Evolutionary conservation across 2,329 filamentous ascomycete species (phyloP).

Genomic region (Scedosporium aurantiacum): DNA sequence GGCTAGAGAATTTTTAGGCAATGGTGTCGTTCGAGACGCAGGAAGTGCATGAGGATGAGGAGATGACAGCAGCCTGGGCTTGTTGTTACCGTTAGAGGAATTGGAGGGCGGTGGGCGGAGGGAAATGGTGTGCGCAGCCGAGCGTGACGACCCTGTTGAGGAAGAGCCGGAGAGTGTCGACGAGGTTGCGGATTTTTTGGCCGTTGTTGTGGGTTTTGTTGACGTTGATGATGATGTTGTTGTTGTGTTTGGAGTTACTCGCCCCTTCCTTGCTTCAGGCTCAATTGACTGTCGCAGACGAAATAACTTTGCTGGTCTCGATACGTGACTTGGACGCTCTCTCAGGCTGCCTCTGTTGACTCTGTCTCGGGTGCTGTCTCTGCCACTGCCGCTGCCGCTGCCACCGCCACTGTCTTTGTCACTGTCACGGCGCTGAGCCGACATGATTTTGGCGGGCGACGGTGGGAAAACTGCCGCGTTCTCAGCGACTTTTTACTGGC

Average conservation of each 20-base stretch:
- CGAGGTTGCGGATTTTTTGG: constrained; percentile 2
- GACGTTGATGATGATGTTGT: constrained; percentile 7
- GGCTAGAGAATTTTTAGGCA: constrained; percentile 2
- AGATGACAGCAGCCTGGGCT: neutral
- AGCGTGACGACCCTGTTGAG: neutral
- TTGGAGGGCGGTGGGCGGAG: neutral
- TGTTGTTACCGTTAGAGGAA: neutral
- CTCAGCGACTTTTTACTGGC: constrained; percentile 7
- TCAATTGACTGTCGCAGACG: neutral
- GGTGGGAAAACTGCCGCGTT: neutral
- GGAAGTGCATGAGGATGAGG: neutral
- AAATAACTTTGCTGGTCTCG: too few species aligned
- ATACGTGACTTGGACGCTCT: neutral
- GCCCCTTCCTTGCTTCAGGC: neutral
- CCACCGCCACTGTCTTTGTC: too few species aligned
- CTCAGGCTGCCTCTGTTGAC: too few species aligned
- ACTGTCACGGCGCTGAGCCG: neutral
- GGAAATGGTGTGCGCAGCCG: neutral
- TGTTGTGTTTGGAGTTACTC: constrained; percentile 6
- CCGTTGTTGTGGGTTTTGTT: constrained; percentile 5
- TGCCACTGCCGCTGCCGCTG: too few species aligned
- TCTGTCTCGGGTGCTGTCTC: too few species aligned
- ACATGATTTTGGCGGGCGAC: neutral
- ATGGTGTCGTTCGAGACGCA: neutral
- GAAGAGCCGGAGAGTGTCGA: constrained; percentile 1